These are phyloP conservation scores for Carpinus fangiana DNA, from an alignment of 306 rosid species.

Conservation along the genomic window DNA sequence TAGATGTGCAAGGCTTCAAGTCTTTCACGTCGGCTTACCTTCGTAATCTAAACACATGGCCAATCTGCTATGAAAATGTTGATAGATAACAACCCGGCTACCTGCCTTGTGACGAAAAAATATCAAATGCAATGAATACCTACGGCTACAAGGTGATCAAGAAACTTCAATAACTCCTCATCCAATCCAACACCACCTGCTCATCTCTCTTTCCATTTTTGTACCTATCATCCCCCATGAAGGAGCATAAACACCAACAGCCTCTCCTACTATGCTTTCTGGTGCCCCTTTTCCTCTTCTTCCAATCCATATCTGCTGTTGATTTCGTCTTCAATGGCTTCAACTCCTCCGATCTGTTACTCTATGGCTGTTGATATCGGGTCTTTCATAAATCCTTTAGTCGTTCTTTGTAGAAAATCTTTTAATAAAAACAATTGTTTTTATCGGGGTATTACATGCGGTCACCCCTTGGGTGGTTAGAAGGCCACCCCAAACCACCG, in stretches of 20 bases:
- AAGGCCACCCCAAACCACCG: too few species aligned
- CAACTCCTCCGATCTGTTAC: constrained; percentile 51
- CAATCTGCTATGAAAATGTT: neutral
- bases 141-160: neutral
- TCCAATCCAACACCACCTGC: neutral
- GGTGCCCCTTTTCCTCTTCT: constrained; percentile 14
- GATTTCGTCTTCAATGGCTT: constrained; percentile 81
- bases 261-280: constrained; percentile 28
- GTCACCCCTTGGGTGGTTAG: too few species aligned
- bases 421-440: too few species aligned
- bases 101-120: neutral
- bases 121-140: neutral
- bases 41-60: too few species aligned
- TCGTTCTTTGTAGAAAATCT: too few species aligned
- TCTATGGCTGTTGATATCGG: constrained; percentile 37
- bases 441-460: too few species aligned
- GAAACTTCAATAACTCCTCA: neutral
- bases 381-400: too few species aligned
- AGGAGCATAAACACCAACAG: constrained; percentile 9
- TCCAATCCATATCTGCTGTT: constrained; percentile 31
- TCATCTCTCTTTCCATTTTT: neutral
- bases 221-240: constrained; percentile 22
- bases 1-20: too few species aligned
- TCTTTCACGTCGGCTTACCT: too few species aligned
- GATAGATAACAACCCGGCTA: neutral